Evolutionary conservation across 2,329 filamentous ascomycete genomes (phyloP).

Genomic region (Metarhizium sp.): DNA sequence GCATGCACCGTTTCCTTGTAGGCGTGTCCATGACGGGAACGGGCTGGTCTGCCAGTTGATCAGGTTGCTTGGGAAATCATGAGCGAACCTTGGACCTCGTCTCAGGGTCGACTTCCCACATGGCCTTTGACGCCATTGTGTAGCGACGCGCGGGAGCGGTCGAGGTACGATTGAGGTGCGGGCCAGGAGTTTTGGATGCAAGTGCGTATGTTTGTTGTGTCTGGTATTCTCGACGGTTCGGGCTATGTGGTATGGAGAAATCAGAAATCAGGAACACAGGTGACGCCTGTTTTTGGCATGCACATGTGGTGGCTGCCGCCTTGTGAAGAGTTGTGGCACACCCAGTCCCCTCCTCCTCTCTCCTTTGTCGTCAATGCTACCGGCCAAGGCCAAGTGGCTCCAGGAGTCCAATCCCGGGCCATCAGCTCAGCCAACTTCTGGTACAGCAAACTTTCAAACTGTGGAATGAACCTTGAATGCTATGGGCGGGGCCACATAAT

Average conservation of each 20-base stretch:
- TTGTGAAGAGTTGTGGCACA: not conserved
- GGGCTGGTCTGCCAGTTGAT: not conserved
- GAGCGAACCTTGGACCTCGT: slow-evolving; percentile 77
- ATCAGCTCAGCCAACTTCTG: not conserved
- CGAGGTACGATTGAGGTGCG: not conserved
- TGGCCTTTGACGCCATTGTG: slow-evolving; percentile 59
- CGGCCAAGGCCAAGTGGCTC: not conserved
- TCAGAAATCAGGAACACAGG: not conserved
- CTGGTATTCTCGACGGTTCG: slow-evolving; percentile 14
- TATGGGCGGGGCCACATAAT: not conserved
- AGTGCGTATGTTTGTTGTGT: not conserved
- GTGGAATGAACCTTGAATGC: too few species aligned
- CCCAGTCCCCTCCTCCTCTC: not conserved
- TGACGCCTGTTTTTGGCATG: not conserved
- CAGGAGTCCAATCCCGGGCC: too few species aligned
- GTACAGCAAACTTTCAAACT: too few species aligned
- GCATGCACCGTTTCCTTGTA: not conserved
- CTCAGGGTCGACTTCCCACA: slow-evolving; percentile 99
- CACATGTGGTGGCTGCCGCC: not conserved
- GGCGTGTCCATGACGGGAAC: not conserved
- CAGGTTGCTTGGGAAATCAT: not conserved
- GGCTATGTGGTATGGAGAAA: slow-evolving; percentile 8
- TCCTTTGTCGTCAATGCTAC: too few species aligned
- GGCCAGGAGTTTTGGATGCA: not conserved
- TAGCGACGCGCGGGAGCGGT: slow-evolving; percentile 5